Evolutionary conservation across 2,329 filamentous ascomycete genomes (phyloP), one percentile per base, ranked within the genome.

Genomic region (Gyromitra esculenta): DNA sequence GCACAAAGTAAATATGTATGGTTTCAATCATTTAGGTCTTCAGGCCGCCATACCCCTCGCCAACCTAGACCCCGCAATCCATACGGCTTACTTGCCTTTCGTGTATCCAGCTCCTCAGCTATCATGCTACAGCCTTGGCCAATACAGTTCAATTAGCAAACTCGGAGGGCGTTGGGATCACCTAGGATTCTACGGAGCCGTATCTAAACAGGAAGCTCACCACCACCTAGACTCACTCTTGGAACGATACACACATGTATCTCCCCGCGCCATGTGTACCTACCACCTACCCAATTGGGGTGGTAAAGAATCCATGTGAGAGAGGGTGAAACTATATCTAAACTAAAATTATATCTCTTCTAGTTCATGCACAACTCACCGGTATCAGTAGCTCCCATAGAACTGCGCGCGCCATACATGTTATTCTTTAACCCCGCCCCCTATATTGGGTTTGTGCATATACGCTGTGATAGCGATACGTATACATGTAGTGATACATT

Each of bases 171-270:
- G 7, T 15, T 45, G 18, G 2, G 15, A 31, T 5, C 11, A n/a
- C 57, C 41, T 31, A 25, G 43, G 35, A 57, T 43, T 5, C 50
- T 39, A n/a, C 9, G 50, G n/a, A 6, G 9, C 31, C 8, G n/a
- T 9, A 57, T 43, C 18, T 18, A 56, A 72, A 72, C 2, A 65
- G 59, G 69, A 72, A 72, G 50, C n/a, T 65, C 69, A 54, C 11
- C 65, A 57, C 11, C 31, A 54, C 9, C 15, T 25, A 41, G 25
- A 8, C 18, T 11, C 37, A 25, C 57, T 18, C 57, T 62, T 62
- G 57, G 43, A 62, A 43, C 54, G 15, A 52, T 21, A 3, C 5
- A 52, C 1, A 21, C 18, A 21, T 21, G 18, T 21, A 31, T 37
- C 56, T 21, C 39, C 15, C 57, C n/a, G 4, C 43, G 21, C 7